phyloP scores from a whole-genome alignment of 805 yeast genomes.

The Huiozyma sinensis region DNA sequence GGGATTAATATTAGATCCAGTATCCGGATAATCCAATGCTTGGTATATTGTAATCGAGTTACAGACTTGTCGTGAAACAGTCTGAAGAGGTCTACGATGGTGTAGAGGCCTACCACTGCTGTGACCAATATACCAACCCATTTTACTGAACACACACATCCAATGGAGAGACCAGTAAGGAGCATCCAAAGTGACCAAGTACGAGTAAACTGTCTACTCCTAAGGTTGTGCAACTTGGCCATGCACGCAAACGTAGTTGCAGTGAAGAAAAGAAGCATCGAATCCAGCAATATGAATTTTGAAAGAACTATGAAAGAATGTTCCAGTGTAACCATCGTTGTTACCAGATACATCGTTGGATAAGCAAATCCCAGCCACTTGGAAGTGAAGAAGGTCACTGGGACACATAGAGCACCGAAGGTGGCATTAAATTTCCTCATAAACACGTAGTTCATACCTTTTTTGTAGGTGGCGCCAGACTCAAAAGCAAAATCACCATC shows the following conservation, averaged over 20 bases:
- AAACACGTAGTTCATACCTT: slow-evolving; percentile 60
- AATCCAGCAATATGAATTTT: slow-evolving; percentile 82
- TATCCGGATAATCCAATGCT: slow-evolving; percentile 68
- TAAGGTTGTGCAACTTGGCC: slow-evolving; percentile 55
- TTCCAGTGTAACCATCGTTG: slow-evolving; percentile 74
- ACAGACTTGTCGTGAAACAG: slow-evolving; percentile 29
- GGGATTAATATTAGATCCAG: slow-evolving; percentile 63
- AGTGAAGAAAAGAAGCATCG: slow-evolving; percentile 83
- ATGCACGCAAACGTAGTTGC: slow-evolving; percentile 69
- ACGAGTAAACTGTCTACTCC: slow-evolving; percentile 45
- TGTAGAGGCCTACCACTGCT: slow-evolving; percentile 47
- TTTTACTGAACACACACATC: slow-evolving; percentile 76
- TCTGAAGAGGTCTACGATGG: slow-evolving; percentile 41
- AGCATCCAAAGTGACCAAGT: slow-evolving; percentile 64
- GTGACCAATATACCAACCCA: slow-evolving; percentile 77
- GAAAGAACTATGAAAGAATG: slow-evolving; percentile 76
- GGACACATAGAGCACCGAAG: slow-evolving; percentile 76
- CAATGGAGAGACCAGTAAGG: slow-evolving; percentile 56
- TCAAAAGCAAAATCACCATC: slow-evolving; percentile 86
- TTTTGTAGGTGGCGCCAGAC: slow-evolving; percentile 70
- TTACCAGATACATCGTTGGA: slow-evolving; percentile 64
- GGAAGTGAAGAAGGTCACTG: slow-evolving; percentile 76
- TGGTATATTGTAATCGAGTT: slow-evolving; percentile 29
- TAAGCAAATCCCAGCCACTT: slow-evolving; percentile 63
- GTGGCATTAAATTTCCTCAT: slow-evolving; percentile 86